Evolutionary conservation across 345 rosid species (phyloP), one percentile per base, ranked within the genome.

Genomic region (Conringia planisiliqua): DNA sequence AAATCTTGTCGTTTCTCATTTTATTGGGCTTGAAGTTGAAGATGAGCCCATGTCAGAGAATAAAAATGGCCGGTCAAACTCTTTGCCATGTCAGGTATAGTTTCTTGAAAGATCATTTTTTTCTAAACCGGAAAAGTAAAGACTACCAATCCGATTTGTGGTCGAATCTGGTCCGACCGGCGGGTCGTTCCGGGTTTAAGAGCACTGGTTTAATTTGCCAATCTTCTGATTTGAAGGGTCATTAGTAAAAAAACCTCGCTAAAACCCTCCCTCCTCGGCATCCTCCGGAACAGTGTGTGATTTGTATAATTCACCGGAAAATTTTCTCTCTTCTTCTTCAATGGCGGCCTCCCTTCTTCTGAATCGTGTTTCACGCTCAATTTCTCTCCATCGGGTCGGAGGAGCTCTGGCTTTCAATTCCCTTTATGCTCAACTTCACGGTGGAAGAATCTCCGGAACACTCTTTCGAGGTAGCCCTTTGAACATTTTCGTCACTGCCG

Each of bases 381-480:
- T 54, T 52, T 67, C 66, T 52, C 62, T 78, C 64, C 75, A 59
- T 27, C 76, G 47, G 58, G 66, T 76, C 35, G 62, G 73, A 61
- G 83, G 47, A 56, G 42, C 74, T 26, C 84, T 76, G 69, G 63
- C 63, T 66, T 78, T 85, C 43, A 66, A 52, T 48, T 73, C 82
- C 60, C 26, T 78, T 16, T 69, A 66, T 13, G 10, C 81, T 67
- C 80, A 73, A 60, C 33, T 71, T 27, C 62, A 46, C 50, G 57
- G 32, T 36, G 59, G 60, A 6, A 46, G 47, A 51, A 54, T 82
- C 63, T 24, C 82, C 26, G 56, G 60, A 36, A 17, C 70, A 55
- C 55, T 82, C 7, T 62, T 67, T 74, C 91, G 73, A 84, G 92
- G 93, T 87, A 67, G 27, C 72, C 72, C 65, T 30, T 62, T 22